These are phyloP conservation scores for Fusarium oxysporum DNA, from an alignment of 2,329 filamentous ascomycete genomes.

Conservation along the genomic window DNA sequence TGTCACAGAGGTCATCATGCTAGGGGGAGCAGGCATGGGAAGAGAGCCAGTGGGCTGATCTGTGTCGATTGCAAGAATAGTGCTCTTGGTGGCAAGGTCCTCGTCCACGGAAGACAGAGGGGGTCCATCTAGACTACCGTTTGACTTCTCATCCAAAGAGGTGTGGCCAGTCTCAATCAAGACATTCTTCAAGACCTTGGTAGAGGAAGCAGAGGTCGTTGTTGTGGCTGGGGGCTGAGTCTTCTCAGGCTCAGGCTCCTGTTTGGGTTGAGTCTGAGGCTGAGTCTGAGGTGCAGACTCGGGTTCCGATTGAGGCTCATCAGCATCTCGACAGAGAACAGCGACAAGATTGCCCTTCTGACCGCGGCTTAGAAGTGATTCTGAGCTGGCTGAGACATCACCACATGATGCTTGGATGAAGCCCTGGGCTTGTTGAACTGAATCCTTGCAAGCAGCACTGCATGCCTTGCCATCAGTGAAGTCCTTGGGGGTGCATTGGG, in stretches of 20 bases:
- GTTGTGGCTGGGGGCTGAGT: conserved; percentile 8
- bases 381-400: conserved; percentile 36
- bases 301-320: conserved; percentile 23
- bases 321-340: conserved; percentile 49
- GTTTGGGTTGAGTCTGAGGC: conserved; percentile 14
- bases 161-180: conserved; percentile 26
- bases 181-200: conserved; percentile 30
- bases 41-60: conserved; percentile 34
- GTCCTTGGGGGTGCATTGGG: conserved; percentile 50
- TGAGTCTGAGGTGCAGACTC: conserved; percentile 7
- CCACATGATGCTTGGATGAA: conserved; percentile 47
- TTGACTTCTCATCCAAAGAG: not conserved
- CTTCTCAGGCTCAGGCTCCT: conserved; percentile 16
- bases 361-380: conserved; percentile 53
- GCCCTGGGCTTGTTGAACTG: conserved; percentile 44
- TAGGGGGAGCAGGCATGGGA: conserved; percentile 28
- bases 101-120: conserved; percentile 30
- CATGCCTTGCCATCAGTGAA: conserved; percentile 54
- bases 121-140: conserved; percentile 14
- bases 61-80: conserved; percentile 36
- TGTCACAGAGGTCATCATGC: conserved; percentile 25
- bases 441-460: conserved; percentile 52
- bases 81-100: conserved; percentile 36
- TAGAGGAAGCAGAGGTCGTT: conserved; percentile 3
- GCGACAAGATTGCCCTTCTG: conserved; percentile 52